Evolutionary conservation across 2,329 filamentous ascomycete species (phyloP).

Genomic region (Aspergillus transmontanensis): DNA sequence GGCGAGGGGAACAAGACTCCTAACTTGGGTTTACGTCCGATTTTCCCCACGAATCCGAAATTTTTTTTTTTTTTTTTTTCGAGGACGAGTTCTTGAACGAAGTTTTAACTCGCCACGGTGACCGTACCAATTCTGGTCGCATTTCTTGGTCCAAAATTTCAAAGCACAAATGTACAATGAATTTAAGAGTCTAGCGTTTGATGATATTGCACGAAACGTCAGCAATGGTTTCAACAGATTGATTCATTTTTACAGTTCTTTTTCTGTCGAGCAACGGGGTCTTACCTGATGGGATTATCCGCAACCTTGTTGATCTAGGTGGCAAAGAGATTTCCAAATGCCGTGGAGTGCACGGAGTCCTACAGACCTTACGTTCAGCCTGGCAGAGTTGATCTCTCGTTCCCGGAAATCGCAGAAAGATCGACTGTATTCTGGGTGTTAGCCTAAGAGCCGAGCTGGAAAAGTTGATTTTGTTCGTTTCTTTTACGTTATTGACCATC

Average conservation of each 20-base stretch:
- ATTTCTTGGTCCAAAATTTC: constrained; percentile 73
- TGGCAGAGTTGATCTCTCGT: constrained; percentile 51
- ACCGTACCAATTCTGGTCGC: constrained; percentile 71
- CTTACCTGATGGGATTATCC: constrained; percentile 57
- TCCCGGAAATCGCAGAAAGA: constrained; percentile 57
- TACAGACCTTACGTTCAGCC: constrained; percentile 53
- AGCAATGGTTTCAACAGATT: constrained; percentile 63
- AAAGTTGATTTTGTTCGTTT: constrained; percentile 33
- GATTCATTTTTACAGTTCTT: constrained; percentile 63
- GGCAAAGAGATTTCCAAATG: constrained; percentile 29
- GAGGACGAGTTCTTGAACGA: constrained; percentile 51
- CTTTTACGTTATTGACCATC: constrained; percentile 18
- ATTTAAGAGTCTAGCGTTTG: constrained; percentile 64
- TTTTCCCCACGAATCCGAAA: constrained; percentile 24
- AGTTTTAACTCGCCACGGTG: constrained; percentile 40
- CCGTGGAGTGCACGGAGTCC: neutral
- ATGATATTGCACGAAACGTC: constrained; percentile 60
- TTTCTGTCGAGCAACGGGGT: constrained; percentile 53
- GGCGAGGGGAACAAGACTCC: constrained; percentile 51
- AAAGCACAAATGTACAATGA: constrained; percentile 75
- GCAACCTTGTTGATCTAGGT: constrained; percentile 59
- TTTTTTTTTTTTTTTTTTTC: constrained; percentile 28
- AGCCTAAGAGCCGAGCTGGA: constrained; percentile 57
- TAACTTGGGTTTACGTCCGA: constrained; percentile 42
- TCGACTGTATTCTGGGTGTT: constrained; percentile 55